Evolutionary conservation across 345 rosid species (phyloP).

Genomic region (Gossypium bickii): DNA sequence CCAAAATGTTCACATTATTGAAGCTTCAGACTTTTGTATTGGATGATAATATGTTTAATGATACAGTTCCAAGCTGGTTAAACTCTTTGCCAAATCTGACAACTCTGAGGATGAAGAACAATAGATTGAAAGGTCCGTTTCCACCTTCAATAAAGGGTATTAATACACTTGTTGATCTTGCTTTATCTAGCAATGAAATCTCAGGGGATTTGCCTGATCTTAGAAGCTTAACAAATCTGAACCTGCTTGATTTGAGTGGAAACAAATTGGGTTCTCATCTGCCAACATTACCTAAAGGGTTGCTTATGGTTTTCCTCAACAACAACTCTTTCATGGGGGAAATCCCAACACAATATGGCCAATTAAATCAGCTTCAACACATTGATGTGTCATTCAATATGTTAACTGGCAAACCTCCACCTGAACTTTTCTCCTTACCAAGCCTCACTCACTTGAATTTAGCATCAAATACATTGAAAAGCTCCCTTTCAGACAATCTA

Average conservation of each 20-base stretch:
- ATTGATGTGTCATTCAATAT: conserved; percentile 78
- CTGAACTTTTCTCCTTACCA: conserved; percentile 70
- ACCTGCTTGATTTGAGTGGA: conserved; percentile 72
- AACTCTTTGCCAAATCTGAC: conserved; percentile 62
- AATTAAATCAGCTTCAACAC: conserved; percentile 67
- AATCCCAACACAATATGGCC: conserved; percentile 52
- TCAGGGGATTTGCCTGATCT: conserved; percentile 74
- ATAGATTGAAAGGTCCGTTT: conserved; percentile 57
- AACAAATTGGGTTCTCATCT: conserved; percentile 65
- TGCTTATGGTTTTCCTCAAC: conserved; percentile 66
- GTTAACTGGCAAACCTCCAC: conserved; percentile 61
- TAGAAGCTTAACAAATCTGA: conserved; percentile 53
- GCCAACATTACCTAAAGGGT: conserved; percentile 59
- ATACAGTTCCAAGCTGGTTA: conserved; percentile 58
- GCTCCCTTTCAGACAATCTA: conserved; percentile 46
- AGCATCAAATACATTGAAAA: conserved; percentile 65
- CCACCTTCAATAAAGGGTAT: conserved; percentile 62
- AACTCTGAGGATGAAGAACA: conserved; percentile 57
- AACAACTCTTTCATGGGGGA: conserved; percentile 68
- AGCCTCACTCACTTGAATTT: conserved; percentile 75
- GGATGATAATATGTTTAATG: conserved; percentile 71
- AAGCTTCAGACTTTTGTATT: conserved; percentile 62
- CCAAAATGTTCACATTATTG: conserved; percentile 60
- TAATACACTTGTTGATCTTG: conserved; percentile 51
- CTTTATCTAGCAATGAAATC: conserved; percentile 65